phyloP scores from a whole-genome alignment of 2,329 filamentous ascomycete genomes.

The Fusarium xyrophilum region DNA sequence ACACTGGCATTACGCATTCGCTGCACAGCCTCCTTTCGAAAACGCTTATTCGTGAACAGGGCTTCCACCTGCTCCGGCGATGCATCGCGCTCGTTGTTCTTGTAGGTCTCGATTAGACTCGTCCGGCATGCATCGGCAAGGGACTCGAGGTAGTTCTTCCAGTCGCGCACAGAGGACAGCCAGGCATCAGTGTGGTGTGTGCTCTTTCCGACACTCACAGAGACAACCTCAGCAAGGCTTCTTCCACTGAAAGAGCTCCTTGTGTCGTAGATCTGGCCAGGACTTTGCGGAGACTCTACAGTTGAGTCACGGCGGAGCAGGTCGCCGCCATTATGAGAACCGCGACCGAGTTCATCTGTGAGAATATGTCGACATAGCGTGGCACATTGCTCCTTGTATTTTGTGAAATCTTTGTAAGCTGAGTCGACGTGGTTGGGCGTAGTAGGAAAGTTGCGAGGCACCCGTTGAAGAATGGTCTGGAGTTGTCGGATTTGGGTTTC shows the following conservation, averaged over 20 bases:
- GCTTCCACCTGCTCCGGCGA: slow-evolving; percentile 52
- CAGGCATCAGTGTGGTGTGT: slow-evolving; percentile 44
- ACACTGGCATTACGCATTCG: slow-evolving; percentile 57
- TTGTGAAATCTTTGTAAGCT: slow-evolving; percentile 54
- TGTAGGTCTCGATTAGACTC: slow-evolving; percentile 55
- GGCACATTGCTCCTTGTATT: slow-evolving; percentile 50
- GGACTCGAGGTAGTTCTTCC: slow-evolving; percentile 52
- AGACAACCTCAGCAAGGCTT: slow-evolving; percentile 46
- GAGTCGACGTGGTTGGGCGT: slow-evolving; percentile 51
- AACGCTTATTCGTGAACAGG: slow-evolving; percentile 52
- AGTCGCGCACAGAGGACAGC: slow-evolving; percentile 53
- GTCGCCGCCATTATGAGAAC: slow-evolving; percentile 34
- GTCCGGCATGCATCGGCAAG: slow-evolving; percentile 51
- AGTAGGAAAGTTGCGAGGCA: slow-evolving; percentile 44
- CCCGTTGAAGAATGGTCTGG: slow-evolving; percentile 46
- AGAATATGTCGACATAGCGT: slow-evolving; percentile 51
- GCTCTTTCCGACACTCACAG: slow-evolving; percentile 35
- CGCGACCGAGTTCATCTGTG: slow-evolving; percentile 49
- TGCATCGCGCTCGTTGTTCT: slow-evolving; percentile 53
- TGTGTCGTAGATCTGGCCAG: slow-evolving; percentile 43
- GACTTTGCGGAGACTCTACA: slow-evolving; percentile 44
- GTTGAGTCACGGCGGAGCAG: slow-evolving; percentile 42
- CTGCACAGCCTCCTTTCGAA: slow-evolving; percentile 52
- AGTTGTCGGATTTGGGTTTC: slow-evolving; percentile 48
- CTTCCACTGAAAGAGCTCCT: slow-evolving; percentile 50